These are phyloP conservation scores for Naganishia sp. DNA, from an alignment of 1,284 basidiomycete genomes.

Conservation along the genomic window DNA sequence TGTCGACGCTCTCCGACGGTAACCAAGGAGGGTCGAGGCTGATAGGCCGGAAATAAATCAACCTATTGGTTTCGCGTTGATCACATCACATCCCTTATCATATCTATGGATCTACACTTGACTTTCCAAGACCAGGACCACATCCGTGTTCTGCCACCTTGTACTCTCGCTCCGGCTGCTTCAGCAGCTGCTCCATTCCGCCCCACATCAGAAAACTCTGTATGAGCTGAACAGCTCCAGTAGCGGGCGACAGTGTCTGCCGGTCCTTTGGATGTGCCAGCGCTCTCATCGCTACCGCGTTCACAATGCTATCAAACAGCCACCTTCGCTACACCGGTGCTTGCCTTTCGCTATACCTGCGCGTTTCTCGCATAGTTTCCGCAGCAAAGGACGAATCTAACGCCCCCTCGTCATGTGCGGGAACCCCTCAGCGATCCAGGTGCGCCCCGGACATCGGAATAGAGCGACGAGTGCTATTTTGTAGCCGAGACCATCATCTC, in stretches of 20 bases:
- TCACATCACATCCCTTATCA: too few species aligned
- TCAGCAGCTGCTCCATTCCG: too few species aligned
- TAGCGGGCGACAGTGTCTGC: too few species aligned
- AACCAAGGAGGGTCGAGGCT: background rate
- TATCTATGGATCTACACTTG: too few species aligned
- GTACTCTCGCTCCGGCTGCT: background rate
- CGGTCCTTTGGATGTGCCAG: too few species aligned
- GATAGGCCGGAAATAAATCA: slow-evolving; percentile 7
- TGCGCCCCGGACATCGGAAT: background rate
- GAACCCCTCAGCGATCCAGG: background rate
- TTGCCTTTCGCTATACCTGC: background rate
- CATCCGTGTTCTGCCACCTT: too few species aligned
- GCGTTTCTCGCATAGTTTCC: background rate
- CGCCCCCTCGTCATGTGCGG: slow-evolving; percentile 11
- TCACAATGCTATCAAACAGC: too few species aligned
- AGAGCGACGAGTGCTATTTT: slow-evolving; percentile 8
- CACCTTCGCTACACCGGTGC: too few species aligned
- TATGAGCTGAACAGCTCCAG: too few species aligned
- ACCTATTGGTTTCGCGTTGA: too few species aligned
- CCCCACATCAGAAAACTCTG: too few species aligned
- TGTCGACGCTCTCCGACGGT: slow-evolving; percentile 19
- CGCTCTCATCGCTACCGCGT: too few species aligned
- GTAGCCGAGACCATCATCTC: background rate
- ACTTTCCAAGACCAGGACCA: background rate
- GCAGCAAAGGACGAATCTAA: background rate